Evolutionary conservation across 2,329 filamentous ascomycete species (phyloP), one percentile per base, ranked within the genome.

Genomic region (Colletotrichum brevisporum): DNA sequence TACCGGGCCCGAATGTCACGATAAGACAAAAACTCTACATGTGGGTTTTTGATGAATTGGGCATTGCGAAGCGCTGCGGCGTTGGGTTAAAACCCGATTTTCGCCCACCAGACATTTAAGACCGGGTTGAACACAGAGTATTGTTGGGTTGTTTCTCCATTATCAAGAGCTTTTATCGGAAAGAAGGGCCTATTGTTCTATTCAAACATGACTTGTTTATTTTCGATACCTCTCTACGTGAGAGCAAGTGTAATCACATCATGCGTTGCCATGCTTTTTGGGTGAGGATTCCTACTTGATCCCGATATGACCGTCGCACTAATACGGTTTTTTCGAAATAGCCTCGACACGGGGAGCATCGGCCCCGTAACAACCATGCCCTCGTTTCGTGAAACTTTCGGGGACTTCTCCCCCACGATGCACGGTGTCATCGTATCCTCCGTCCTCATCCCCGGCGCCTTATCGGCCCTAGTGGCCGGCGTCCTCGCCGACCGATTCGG

Each of bases 391-490:
- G 64, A 77, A 2, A 81, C 82, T 4, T 86, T 90, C 72, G 88
- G 88, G 4, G 76, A 80, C 15, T 82, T 87, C 52, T 86, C 85
- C 1, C 81, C 88, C 0, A 86, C 85, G 0, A 74, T 90, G 1
- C 88, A 88, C 71, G 89, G 89, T 0, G 78, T 90, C 3, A 83
- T 89, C 6, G 88, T 91, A 16, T 90, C 89, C 0, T 85, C 85
- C 0, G 86, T 90, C 54, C 80, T 91, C 24, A 83, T 90, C 26
- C 85, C 89, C 0, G 89, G 87, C 6, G 89, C 86, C 0, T 76
- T 91, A 13, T 86, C 89, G 0, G 88, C 89, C 0, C 82, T 90
- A 26, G 82, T 90, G 43, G 87, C 88, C 0, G 85, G 89, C 2
- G 81, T 85, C 52, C 79, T 91, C 2, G 86, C 82, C 8, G 85